Conservation (phyloP, 352 stramenopile genomes). For the Phytopythium montanum region DNA sequence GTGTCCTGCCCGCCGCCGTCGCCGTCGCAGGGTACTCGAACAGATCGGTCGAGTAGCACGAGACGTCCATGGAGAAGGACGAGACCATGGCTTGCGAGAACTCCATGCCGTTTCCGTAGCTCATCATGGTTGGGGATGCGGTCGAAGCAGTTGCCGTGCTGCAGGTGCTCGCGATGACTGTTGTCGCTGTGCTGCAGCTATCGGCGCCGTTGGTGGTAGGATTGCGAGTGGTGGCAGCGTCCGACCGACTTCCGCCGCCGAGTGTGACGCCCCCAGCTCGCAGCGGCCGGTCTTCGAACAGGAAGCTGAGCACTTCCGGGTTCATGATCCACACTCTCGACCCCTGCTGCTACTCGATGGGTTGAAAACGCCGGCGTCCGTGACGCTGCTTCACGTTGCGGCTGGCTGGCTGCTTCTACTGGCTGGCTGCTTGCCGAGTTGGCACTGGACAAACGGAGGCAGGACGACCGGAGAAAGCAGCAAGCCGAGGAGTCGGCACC, state of each 20-base stretch:
- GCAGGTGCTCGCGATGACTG: conserved; percentile 1
- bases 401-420: not conserved
- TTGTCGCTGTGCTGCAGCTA: not conserved
- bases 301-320: conserved; percentile 23
- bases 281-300: conserved; percentile 16
- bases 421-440: not conserved
- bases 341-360: not conserved
- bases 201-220: not conserved
- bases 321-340: conserved; percentile 19
- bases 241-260: not conserved
- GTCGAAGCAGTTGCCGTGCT: not conserved
- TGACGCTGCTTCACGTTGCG: not conserved
- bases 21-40: conserved; percentile 44
- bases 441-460: not conserved
- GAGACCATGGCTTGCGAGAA: conserved; percentile 50
- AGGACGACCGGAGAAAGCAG: not conserved
- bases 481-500: not conserved
- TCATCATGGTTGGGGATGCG: conserved; percentile 9
- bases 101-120: conserved; percentile 22
- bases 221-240: not conserved
- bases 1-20: conserved; percentile 15
- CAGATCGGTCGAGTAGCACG: conserved; percentile 46
- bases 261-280: conserved; percentile 1
- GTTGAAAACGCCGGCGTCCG: not conserved
- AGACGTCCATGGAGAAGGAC: conserved; percentile 63